Evolutionary conservation across 2,329 filamentous ascomycete genomes (phyloP).

Genomic region (Penicillium corylophilum): DNA sequence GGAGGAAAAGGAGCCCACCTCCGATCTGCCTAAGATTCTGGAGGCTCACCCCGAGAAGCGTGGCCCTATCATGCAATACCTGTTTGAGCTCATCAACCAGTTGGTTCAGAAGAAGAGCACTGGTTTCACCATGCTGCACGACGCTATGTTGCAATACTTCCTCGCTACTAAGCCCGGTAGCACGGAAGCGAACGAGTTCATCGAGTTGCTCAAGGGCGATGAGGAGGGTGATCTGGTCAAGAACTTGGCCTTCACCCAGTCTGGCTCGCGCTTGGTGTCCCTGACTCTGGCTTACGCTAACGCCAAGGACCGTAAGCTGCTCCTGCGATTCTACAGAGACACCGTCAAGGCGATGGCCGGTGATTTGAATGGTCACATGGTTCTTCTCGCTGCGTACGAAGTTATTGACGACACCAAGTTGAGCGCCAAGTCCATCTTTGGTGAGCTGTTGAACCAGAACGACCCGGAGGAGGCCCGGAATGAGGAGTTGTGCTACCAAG

Average conservation of each 20-base stretch:
- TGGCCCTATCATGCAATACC: constrained; percentile 77
- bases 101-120: constrained; percentile 95
- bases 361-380: constrained; percentile 73
- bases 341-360: constrained; percentile 81
- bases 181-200: constrained; percentile 80
- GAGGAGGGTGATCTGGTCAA: constrained; percentile 87
- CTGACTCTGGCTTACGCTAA: constrained; percentile 78
- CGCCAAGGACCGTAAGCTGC: constrained; percentile 88
- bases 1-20: constrained; percentile 50
- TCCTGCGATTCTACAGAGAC: constrained; percentile 87
- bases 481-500: constrained; percentile 45
- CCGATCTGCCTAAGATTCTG: constrained; percentile 73
- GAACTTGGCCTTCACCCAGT: constrained; percentile 93
- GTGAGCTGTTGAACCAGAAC: constrained; percentile 77
- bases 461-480: constrained; percentile 37
- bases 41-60: constrained; percentile 79
- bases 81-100: constrained; percentile 84
- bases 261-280: constrained; percentile 77
- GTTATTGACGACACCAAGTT: constrained; percentile 93
- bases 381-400: constrained; percentile 84
- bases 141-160: constrained; percentile 97
- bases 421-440: constrained; percentile 79
- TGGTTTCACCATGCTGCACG: constrained; percentile 95
- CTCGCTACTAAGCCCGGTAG: constrained; percentile 72
- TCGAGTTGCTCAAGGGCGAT: constrained; percentile 88